Evolutionary conservation across 768 basidiomycete genomes (phyloP).

Genomic region (Suillus cothurnatus): DNA sequence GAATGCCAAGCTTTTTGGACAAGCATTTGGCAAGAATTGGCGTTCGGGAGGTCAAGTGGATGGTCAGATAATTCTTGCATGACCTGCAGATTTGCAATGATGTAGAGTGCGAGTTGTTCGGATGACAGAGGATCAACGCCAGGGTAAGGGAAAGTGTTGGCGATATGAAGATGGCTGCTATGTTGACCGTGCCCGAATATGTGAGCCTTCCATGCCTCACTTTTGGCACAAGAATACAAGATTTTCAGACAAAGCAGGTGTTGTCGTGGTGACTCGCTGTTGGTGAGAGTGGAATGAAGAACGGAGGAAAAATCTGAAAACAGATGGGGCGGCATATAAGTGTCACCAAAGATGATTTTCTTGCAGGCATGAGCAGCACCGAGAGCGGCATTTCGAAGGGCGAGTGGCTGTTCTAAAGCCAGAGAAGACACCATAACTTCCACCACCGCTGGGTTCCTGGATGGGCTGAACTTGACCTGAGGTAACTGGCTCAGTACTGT

Average conservation of each 20-base stretch:
- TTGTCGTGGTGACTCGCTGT: slow-evolving; percentile 1
- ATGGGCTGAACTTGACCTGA: not conserved
- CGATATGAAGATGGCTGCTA: not conserved
- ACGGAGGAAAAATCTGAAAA: not conserved
- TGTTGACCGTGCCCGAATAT: slow-evolving; percentile 6
- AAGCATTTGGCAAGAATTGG: not conserved
- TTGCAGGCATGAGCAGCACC: slow-evolving; percentile 4
- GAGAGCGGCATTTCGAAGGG: slow-evolving; percentile 8
- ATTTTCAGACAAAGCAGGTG: slow-evolving; percentile 12
- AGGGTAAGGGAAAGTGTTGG: slow-evolving; percentile 6
- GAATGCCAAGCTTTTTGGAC: not conserved
- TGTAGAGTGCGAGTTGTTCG: slow-evolving; percentile 11
- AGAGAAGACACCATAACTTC: slow-evolving; percentile 2
- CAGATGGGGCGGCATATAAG: not conserved
- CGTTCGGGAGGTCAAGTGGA: not conserved
- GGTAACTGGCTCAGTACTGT: slow-evolving; percentile 3
- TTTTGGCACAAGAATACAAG: not conserved
- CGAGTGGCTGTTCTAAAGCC: not conserved
- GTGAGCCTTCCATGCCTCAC: slow-evolving; percentile 1
- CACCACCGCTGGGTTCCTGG: not conserved
- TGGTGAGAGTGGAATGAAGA: not conserved
- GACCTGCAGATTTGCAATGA: not conserved
- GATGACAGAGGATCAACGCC: not conserved
- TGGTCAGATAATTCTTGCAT: not conserved
- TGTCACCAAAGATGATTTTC: not conserved